phyloP scores from a whole-genome alignment of 768 basidiomycete genomes.

The Macrolepiota dolichaula region DNA sequence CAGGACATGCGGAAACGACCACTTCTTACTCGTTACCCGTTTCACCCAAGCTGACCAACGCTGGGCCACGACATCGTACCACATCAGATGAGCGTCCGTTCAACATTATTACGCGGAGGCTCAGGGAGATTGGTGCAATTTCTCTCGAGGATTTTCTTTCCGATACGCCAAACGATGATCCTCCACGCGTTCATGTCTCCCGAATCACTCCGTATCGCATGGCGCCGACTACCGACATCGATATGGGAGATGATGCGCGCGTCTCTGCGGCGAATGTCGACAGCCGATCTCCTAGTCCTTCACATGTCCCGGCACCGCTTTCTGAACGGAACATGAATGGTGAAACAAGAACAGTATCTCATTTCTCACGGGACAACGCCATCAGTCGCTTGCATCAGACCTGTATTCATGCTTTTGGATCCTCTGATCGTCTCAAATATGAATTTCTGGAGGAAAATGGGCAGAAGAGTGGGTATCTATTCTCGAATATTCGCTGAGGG shows the following conservation, averaged over 20 bases:
- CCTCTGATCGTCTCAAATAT: slow-evolving; percentile 2
- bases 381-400: slow-evolving; percentile 7
- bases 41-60: background rate
- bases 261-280: background rate
- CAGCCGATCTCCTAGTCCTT: background rate
- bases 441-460: slow-evolving; percentile 6
- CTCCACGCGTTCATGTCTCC: slow-evolving; percentile 19
- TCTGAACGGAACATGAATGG: slow-evolving; percentile 8
- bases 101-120: slow-evolving; percentile 19
- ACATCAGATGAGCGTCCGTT: slow-evolving; percentile 17
- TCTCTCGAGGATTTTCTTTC: slow-evolving; percentile 27
- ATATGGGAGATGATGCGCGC: background rate
- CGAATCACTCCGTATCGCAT: background rate
- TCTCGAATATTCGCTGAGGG: slow-evolving; percentile 18
- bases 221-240: slow-evolving; percentile 2
- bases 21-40: slow-evolving; percentile 1
- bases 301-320: background rate
- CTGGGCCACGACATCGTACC: background rate
- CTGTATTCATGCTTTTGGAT: slow-evolving; percentile 4
- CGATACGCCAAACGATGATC: slow-evolving; percentile 16
- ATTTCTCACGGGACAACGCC: slow-evolving; percentile 2
- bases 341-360: background rate
- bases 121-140: slow-evolving; percentile 23
- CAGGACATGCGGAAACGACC: background rate
- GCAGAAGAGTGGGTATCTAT: background rate